These are phyloP conservation scores for Mycena latifolia DNA, from an alignment of 768 basidiomycete species.

Conservation along the genomic window DNA sequence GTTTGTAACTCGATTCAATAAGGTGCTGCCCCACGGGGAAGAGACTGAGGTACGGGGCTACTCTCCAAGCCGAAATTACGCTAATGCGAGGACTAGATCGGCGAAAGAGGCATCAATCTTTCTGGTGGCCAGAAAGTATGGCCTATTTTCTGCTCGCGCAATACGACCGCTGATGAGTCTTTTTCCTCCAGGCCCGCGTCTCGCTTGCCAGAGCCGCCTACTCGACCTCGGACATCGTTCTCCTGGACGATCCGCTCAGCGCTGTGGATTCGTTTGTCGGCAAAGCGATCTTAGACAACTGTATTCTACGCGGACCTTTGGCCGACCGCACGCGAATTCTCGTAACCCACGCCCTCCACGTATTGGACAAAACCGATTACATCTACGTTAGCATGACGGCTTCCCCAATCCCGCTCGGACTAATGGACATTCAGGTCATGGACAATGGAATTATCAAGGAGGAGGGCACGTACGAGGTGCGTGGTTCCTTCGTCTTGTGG, in stretches of 20 bases:
- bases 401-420: not conserved
- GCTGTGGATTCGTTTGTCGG: constrained; percentile 86
- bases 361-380: constrained; percentile 70
- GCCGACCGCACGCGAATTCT: constrained; percentile 68
- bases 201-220: constrained; percentile 85
- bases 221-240: constrained; percentile 76
- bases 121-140: constrained; percentile 57
- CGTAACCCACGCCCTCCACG: constrained; percentile 71
- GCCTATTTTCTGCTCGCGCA: not conserved
- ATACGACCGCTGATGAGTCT: constrained; percentile 26
- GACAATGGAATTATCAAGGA: constrained; percentile 70
- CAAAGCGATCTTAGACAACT: constrained; percentile 72
- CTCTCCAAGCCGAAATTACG: not conserved
- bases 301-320: constrained; percentile 66
- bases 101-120: constrained; percentile 82
- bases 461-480: constrained; percentile 69
- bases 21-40: constrained; percentile 76
- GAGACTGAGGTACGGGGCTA: constrained; percentile 55
- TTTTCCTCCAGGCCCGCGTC: constrained; percentile 70
- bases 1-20: not conserved
- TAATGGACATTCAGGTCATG: constrained; percentile 51
- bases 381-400: constrained; percentile 56
- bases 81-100: constrained; percentile 52
- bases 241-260: constrained; percentile 86
- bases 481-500: constrained; percentile 10